These are phyloP conservation scores for Balamuthia mandrillaris DNA, from an alignment of 208 protist species.

Conservation along the genomic window DNA sequence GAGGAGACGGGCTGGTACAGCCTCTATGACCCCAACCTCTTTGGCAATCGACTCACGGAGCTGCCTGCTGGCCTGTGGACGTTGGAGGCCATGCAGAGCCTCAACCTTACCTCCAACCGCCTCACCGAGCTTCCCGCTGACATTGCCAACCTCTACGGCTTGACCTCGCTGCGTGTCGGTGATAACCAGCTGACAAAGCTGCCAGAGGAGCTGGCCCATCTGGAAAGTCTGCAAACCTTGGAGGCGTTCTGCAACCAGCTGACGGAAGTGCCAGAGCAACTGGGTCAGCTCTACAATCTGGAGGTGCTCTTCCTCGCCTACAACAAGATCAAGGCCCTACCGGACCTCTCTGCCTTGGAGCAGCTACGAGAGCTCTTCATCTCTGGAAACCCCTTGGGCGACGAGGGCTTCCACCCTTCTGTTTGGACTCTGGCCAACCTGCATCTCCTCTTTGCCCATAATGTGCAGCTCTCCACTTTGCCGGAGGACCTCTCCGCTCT, in stretches of 20 bases:
- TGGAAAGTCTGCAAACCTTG: background rate
- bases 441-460: background rate
- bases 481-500: background rate
- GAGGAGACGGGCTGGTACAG: conserved; percentile 2
- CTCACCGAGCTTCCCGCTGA: background rate
- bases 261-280: background rate
- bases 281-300: background rate
- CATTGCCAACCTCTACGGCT: conserved; percentile 18
- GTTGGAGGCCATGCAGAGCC: background rate
- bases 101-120: background rate
- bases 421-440: background rate
- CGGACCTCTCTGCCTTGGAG: background rate
- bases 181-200: background rate
- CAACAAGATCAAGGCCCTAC: background rate
- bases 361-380: conserved; percentile 1
- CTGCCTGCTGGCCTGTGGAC: conserved; percentile 11
- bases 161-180: background rate
- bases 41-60: background rate
- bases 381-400: background rate
- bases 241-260: background rate
- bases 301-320: conserved; percentile 5
- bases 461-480: background rate
- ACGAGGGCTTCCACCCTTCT: background rate
- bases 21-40: background rate
- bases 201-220: background rate